Percentiles rank a stretch among this genome's conserved stretches.
These are phyloP conservation scores for Plasmopara viticola DNA, from an alignment of 352 stramenopile genomes.

Conservation along the genomic window DNA sequence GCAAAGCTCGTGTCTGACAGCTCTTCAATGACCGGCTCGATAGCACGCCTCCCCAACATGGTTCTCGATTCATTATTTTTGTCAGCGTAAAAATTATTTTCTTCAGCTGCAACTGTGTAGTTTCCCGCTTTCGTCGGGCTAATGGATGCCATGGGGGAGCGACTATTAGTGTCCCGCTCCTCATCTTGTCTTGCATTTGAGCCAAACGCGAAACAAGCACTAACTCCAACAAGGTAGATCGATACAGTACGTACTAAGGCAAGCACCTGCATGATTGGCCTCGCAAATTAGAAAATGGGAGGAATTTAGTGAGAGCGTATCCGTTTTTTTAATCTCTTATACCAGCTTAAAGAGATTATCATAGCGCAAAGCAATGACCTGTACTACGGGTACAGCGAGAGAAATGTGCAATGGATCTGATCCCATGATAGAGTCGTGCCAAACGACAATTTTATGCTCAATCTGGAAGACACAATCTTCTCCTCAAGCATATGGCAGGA, in stretches of 20 bases:
- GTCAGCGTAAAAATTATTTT: neutral
- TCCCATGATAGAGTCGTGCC: no score
- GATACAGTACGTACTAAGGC: neutral
- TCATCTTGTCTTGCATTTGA: neutral
- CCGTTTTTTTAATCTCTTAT: no score
- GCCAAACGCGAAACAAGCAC: neutral
- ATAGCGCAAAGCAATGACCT: no score
- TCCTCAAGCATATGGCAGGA: no score
- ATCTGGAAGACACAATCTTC: no score
- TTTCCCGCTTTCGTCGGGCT: neutral
- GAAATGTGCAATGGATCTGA: no score
- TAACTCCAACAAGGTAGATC: neutral
- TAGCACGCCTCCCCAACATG: neutral
- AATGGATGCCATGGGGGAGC: neutral
- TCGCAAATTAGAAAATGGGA: no score
- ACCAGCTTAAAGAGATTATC: no score
- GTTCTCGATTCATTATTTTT: neutral
- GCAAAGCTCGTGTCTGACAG: neutral
- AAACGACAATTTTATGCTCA: no score
- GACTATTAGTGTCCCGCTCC: neutral
- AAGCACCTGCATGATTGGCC: no score
- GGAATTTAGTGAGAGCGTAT: no score
- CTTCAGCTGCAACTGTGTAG: neutral
- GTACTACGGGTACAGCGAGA: no score
- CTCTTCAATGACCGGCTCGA: neutral